Conservation (phyloP, 768 basidiomycete species). For the Lactifluus rugatus region DNA sequence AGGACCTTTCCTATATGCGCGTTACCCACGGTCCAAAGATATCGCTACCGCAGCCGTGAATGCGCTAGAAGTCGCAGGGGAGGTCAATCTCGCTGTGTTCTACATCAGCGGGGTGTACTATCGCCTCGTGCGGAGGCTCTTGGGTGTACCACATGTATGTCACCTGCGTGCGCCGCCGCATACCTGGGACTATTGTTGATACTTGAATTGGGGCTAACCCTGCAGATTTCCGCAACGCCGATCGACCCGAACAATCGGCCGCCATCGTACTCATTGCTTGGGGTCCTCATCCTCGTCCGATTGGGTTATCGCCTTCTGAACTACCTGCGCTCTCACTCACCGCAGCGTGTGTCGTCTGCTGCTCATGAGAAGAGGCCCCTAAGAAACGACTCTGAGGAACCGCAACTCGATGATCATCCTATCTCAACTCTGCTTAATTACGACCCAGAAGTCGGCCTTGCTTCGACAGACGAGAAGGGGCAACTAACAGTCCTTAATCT, state of each 20-base stretch:
- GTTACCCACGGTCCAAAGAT: conserved; percentile 29
- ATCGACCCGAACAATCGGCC: conserved; percentile 62
- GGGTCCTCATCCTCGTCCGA: conserved; percentile 57
- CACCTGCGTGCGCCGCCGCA: conserved; percentile 26
- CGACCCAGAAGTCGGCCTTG: conserved; percentile 44
- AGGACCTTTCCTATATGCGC: conserved; percentile 29
- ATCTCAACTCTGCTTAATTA: conserved; percentile 47
- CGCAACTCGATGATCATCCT: conserved; percentile 50
- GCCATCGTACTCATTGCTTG: conserved; percentile 82
- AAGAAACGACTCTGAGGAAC: conserved; percentile 29
- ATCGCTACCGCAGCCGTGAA: conserved; percentile 34
- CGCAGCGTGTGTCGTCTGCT: conserved; percentile 12
- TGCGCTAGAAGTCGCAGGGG: conserved; percentile 46
- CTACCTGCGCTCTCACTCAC: conserved; percentile 32
- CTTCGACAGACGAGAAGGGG: conserved; percentile 59
- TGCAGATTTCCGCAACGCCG: conserved; percentile 63
- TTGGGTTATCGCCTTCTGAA: conserved; percentile 51
- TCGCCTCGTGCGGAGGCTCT: conserved; percentile 53
- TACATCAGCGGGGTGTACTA: conserved; percentile 78
- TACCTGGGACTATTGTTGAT: not conserved
- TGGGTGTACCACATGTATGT: conserved; percentile 61
- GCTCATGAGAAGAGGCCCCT: conserved; percentile 29
- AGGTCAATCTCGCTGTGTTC: conserved; percentile 72
- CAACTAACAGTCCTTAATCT: conserved; percentile 58
- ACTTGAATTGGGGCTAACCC: not conserved